These are phyloP conservation scores for Aspergillus sp. DNA, from an alignment of 2,329 filamentous ascomycete genomes.

Conservation along the genomic window DNA sequence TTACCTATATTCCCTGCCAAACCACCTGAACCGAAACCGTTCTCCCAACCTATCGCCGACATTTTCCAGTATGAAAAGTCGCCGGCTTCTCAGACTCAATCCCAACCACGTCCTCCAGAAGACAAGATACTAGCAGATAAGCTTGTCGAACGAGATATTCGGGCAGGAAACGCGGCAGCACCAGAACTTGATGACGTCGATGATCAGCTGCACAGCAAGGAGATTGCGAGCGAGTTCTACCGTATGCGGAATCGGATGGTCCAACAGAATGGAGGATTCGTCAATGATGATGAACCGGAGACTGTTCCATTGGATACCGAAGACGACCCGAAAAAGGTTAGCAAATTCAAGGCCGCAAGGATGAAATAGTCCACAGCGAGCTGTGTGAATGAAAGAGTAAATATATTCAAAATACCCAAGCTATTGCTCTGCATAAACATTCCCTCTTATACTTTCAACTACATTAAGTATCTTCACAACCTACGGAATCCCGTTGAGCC, in stretches of 20 bases:
- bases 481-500: background rate
- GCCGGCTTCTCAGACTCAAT: constrained; percentile 1
- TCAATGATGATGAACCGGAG: constrained; percentile 55
- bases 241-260: constrained; percentile 75
- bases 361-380: constrained; percentile 20
- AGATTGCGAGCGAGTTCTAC: constrained; percentile 77
- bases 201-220: constrained; percentile 61
- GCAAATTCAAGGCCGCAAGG: constrained; percentile 42
- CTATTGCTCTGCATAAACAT: no score
- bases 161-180: constrained; percentile 22
- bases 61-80: constrained; percentile 8
- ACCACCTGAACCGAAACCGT: constrained; percentile 29
- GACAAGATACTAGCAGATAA: constrained; percentile 51
- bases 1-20: constrained; percentile 32
- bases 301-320: constrained; percentile 60
- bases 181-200: constrained; percentile 61
- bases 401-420: no score
- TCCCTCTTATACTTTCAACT: no score
- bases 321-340: constrained; percentile 39
- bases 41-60: constrained; percentile 30
- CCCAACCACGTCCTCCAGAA: constrained; percentile 29
- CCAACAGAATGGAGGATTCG: constrained; percentile 72
- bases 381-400: no score
- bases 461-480: no score
- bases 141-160: constrained; percentile 45